These are phyloP conservation scores for Leccinum sublutescens DNA, from an alignment of 768 basidiomycete species.

Conservation along the genomic window DNA sequence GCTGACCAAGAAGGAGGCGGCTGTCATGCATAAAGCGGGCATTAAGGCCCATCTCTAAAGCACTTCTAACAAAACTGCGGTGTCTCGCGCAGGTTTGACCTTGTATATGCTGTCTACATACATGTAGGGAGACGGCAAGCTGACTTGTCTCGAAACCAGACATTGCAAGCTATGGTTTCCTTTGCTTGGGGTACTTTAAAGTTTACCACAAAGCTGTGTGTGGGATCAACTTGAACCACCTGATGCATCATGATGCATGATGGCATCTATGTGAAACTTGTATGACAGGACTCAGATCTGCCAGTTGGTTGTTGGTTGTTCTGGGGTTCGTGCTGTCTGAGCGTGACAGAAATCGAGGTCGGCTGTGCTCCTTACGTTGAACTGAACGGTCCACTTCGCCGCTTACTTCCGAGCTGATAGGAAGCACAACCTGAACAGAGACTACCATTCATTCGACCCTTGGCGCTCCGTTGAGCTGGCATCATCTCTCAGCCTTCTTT, in stretches of 20 bases:
- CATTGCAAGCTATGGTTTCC: too few species aligned
- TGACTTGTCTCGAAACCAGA: neutral
- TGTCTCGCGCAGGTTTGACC: neutral
- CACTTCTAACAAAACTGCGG: neutral
- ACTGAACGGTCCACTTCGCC: neutral
- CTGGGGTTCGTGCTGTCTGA: neutral
- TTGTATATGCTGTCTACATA: neutral
- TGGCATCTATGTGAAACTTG: too few species aligned
- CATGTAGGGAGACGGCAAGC: neutral
- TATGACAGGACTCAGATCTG: too few species aligned
- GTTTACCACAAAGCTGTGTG: too few species aligned
- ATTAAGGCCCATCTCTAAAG: constrained; percentile 55
- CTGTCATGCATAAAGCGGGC: constrained; percentile 56
- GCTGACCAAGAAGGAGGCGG: constrained; percentile 59
- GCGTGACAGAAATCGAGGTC: neutral
- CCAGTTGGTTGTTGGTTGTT: neutral
- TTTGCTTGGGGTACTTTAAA: neutral
- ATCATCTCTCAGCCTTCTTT: neutral
- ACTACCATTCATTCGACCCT: neutral
- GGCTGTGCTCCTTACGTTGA: neutral
- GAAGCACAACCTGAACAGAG: neutral
- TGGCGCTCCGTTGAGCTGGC: neutral
- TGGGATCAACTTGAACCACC: neutral
- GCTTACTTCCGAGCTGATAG: neutral
- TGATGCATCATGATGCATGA: too few species aligned